Percentiles rank a stretch among this genome's conserved stretches.
Conservation (phyloP, 78 protist genomes). For the Protostelium mycophagum region DNA sequence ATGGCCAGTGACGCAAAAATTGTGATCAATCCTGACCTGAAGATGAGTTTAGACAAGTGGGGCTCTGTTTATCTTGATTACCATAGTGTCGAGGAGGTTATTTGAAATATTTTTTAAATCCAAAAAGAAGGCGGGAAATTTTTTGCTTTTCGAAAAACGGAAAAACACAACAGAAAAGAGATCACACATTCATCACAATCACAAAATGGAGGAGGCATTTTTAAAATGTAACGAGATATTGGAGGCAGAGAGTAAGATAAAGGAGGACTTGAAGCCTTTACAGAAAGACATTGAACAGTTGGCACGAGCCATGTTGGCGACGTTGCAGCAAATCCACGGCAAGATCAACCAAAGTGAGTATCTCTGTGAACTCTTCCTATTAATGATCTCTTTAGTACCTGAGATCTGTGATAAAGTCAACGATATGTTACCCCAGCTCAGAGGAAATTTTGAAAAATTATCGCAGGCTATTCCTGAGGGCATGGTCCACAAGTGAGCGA, state of each 20-base stretch:
- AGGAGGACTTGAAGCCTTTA: conserved; percentile 23
- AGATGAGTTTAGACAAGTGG: too few relatives aligned
- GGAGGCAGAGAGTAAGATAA: conserved; percentile 27
- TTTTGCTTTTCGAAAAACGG: too few relatives aligned
- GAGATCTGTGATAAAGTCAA: conserved; percentile 7
- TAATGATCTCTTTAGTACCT: not conserved
- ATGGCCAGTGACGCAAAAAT: too few relatives aligned
- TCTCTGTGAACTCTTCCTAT: not conserved
- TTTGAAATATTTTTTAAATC: too few relatives aligned
- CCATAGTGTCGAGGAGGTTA: too few relatives aligned
- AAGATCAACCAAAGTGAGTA: not conserved
- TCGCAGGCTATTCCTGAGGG: conserved; percentile 17
- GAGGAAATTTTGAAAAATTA: conserved; percentile 11
- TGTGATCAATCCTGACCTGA: too few relatives aligned
- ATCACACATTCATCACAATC: too few relatives aligned
- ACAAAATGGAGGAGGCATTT: conserved; percentile 17
- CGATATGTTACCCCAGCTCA: not conserved
- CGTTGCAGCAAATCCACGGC: conserved; percentile 21
- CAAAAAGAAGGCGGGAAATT: too few relatives aligned
- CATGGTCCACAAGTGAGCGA: conserved; percentile 21
- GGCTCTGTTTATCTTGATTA: too few relatives aligned
- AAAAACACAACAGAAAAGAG: too few relatives aligned
- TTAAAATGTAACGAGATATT: conserved; percentile 9
- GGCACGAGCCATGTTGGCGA: conserved; percentile 7
- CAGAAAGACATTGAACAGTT: conserved; percentile 17